Base-by-base conservation (phyloP, 1,284 basidiomycete genomes). In the Cutaneotrichosporon sp. region DNA sequence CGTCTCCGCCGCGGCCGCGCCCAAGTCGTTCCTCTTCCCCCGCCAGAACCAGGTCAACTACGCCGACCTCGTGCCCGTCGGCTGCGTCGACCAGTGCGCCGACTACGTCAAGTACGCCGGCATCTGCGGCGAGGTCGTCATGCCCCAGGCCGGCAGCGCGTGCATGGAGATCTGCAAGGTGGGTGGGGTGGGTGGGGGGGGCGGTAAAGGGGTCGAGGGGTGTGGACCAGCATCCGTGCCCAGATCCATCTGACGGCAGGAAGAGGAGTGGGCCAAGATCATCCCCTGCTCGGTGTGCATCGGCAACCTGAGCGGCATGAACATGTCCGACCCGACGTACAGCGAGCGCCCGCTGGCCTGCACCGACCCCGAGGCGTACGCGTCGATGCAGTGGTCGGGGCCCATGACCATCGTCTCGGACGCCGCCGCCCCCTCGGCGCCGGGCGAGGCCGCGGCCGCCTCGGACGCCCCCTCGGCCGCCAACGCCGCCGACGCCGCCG, bases 11-110 rank as follows among this genome's bases (percentile, higher is more conserved):
- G 34, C 33, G 11, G 34, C 33, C 10, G 7, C 29, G 10, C 31
- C 51, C 20, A 7, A 18, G 51, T 11, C 51, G 13, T 14, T 9
- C 51, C 31, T 52, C 31, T 24, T 52, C 51, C 4, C 7, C 51
- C 51, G 51, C 51, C 51, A 52, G 51, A 52, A n/a, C n/a, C n/a
- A n/a, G n/a, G n/a, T 20, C 51, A 24, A 36, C 51, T 22, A 52
- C 31, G n/a, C 20, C 31, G 33, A 25, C 51, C n/a, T 52, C 31
- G 47, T 50, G 14, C 51, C 51, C 33, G 51, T 36, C 31, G 51
- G 31, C 31, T 52, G 51, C 16, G 51, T 34, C n/a, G 51, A 33
- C 20, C 4, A 22, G 31, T 52, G 51, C 31, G 13, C 5, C 1
- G 20, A 14, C 18, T 36, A 34, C 51, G 51, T 52, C 20, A 22